Conservation (phyloP, 805 yeast species). For the Candida ipomoeae region DNA sequence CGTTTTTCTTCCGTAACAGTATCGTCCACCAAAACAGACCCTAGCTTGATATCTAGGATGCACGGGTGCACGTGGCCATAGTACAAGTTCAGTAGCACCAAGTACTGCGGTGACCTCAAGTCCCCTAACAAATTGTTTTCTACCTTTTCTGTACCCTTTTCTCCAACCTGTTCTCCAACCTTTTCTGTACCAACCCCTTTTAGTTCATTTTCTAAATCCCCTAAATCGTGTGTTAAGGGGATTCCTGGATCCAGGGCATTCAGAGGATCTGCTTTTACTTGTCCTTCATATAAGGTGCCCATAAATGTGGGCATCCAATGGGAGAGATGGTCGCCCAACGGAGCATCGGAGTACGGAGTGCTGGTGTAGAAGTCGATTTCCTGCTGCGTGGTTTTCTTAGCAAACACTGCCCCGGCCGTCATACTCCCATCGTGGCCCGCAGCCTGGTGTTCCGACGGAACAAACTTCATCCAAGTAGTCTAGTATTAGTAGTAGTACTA, state of each 20-base stretch:
- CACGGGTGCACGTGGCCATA: conserved; percentile 62
- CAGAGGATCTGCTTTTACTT: not conserved
- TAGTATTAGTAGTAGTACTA: no score
- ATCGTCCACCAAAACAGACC: conserved; percentile 65
- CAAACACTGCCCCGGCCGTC: conserved; percentile 64
- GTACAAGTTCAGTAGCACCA: conserved; percentile 71
- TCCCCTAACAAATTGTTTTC: not conserved
- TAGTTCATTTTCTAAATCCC: not conserved
- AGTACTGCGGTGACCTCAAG: conserved; percentile 24
- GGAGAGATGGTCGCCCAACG: conserved; percentile 31
- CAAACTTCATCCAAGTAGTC: conserved; percentile 9
- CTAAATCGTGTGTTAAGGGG: no score
- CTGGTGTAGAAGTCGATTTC: conserved; percentile 74
- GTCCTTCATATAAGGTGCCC: conserved; percentile 55
- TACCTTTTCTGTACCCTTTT: not conserved
- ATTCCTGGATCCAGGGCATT: no score
- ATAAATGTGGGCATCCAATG: conserved; percentile 63
- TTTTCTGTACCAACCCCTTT: not conserved
- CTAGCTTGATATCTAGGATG: conserved; percentile 80
- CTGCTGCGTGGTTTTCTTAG: conserved; percentile 59
- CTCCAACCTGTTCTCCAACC: no score
- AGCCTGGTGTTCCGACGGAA: conserved; percentile 53
- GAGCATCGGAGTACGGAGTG: conserved; percentile 20
- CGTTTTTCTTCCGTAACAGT: conserved; percentile 47
- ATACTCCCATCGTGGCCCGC: conserved; percentile 90